Evolutionary conservation across 2,329 filamentous ascomycete genomes (phyloP).

Genomic region (Phaeosphaeriaceae sp.): DNA sequence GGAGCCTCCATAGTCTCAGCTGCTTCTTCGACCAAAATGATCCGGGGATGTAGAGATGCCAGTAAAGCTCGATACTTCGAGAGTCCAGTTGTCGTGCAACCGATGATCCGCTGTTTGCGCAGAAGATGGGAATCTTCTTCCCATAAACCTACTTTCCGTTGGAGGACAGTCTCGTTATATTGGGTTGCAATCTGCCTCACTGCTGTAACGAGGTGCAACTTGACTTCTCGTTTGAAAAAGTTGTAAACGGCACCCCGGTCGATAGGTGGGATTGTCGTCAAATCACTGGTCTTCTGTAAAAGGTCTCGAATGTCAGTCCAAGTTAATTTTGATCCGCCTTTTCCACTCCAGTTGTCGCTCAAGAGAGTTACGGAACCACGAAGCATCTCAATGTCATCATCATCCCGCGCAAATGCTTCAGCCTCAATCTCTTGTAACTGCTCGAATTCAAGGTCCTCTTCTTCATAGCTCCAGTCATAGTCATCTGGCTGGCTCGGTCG

Average conservation of each 20-base stretch:
- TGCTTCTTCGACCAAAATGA: conserved; percentile 79
- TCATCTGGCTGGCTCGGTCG: conserved; percentile 55
- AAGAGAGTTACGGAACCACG: conserved; percentile 38
- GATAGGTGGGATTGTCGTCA: conserved; percentile 65
- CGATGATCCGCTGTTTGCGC: conserved; percentile 60
- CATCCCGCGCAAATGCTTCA: conserved; percentile 60
- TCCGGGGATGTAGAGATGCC: conserved; percentile 67
- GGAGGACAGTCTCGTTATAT: conserved; percentile 59
- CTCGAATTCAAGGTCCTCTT: conserved; percentile 65
- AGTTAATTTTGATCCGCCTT: conserved; percentile 17
- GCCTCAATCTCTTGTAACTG: conserved; percentile 66
- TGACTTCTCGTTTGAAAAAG: conserved; percentile 63
- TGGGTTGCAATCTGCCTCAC: conserved; percentile 59
- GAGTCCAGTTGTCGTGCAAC: conserved; percentile 79
- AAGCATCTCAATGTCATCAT: conserved; percentile 55
- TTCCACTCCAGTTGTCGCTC: conserved; percentile 51
- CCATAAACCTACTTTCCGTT: conserved; percentile 64
- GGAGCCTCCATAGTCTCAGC: conserved; percentile 76
- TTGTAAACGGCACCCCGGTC: conserved; percentile 71
- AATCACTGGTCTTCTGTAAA: conserved; percentile 54
- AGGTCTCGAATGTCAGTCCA: conserved; percentile 45
- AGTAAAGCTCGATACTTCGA: conserved; percentile 79
- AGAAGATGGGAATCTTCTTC: conserved; percentile 60
- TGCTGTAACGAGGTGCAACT: conserved; percentile 54
- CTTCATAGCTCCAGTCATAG: conserved; percentile 62